These are phyloP conservation scores for Penicillium parvum DNA, from an alignment of 495 filamentous ascomycete species.

Conservation along the genomic window DNA sequence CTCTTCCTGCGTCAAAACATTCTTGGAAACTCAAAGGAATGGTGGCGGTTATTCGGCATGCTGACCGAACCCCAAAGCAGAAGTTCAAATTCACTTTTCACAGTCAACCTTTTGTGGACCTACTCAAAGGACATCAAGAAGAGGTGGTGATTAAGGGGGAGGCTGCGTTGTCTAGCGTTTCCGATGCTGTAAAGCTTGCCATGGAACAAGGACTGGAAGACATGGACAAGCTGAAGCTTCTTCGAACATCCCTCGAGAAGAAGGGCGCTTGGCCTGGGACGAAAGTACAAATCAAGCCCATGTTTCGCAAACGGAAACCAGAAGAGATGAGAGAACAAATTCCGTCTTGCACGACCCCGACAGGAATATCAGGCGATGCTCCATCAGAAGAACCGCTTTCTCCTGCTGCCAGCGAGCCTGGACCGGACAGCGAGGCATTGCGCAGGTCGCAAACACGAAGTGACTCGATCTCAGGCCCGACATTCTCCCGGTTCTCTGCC, in stretches of 20 bases:
- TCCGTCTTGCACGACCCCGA: slow-evolving; percentile 5
- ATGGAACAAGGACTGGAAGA: slow-evolving; percentile 78
- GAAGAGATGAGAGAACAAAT: slow-evolving; percentile 45
- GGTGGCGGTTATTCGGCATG: slow-evolving; percentile 92
- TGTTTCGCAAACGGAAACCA: slow-evolving; percentile 81
- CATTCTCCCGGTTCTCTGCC: slow-evolving; percentile 83
- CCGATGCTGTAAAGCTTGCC: slow-evolving; percentile 75
- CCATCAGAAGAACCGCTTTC: slow-evolving; percentile 21
- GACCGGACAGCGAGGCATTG: slow-evolving; percentile 23
- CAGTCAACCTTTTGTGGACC: slow-evolving; percentile 88
- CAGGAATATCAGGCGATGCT: slow-evolving; percentile 6
- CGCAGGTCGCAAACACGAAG: slow-evolving; percentile 54
- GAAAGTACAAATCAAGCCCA: slow-evolving; percentile 98
- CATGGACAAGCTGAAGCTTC: slow-evolving; percentile 71
- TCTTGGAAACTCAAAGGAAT: slow-evolving; percentile 99
- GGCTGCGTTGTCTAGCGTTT: slow-evolving; percentile 82
- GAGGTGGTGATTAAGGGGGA: slow-evolving; percentile 93
- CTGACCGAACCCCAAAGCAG: slow-evolving; percentile 95
- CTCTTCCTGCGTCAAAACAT: slow-evolving; percentile 86
- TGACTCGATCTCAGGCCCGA: slow-evolving; percentile 81
- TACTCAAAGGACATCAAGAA: slow-evolving; percentile 91
- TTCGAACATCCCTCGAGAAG: slow-evolving; percentile 80
- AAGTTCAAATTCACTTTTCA: slow-evolving; percentile 99
- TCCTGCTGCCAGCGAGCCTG: slow-evolving; percentile 14
- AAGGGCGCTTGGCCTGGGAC: slow-evolving; percentile 93